These are phyloP conservation scores for Oryza longistaminata DNA, from an alignment of 176 grass and related monocot species.

Conservation along the genomic window DNA sequence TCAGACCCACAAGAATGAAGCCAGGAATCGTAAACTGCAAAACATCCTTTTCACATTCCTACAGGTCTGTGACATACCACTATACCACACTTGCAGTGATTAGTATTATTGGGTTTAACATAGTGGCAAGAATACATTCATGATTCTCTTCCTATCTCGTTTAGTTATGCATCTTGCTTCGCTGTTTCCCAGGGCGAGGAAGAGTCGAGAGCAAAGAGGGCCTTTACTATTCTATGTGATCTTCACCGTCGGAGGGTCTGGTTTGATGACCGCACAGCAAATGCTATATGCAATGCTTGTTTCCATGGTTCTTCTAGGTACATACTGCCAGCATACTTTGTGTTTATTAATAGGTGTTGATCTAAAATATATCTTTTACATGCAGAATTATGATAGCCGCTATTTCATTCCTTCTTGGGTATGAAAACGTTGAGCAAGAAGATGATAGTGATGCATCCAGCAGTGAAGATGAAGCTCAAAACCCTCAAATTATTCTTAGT, in stretches of 20 bases:
- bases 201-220: conserved; percentile 83
- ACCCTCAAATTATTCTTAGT: conserved; percentile 69
- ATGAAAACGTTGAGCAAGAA: conserved; percentile 75
- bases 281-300: conserved; percentile 89
- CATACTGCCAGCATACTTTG: background rate
- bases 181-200: conserved; percentile 68
- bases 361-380: conserved; percentile 24
- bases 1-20: conserved; percentile 87
- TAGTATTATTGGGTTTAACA: background rate
- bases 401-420: conserved; percentile 92
- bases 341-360: conserved; percentile 4
- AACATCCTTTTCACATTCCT: conserved; percentile 73
- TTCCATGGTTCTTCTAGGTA: conserved; percentile 90
- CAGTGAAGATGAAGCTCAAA: conserved; percentile 75
- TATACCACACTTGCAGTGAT: background rate
- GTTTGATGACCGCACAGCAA: conserved; percentile 93
- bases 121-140: background rate
- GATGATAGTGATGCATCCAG: conserved; percentile 77
- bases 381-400: conserved; percentile 85
- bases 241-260: conserved; percentile 87
- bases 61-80: conserved; percentile 48
- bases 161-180: background rate
- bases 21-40: conserved; percentile 79
- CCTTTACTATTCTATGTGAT: conserved; percentile 86
- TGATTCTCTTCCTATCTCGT: background rate